Evolutionary conservation across 129 eudicot species (phyloP).

Genomic region (Escallonia herrerae): DNA sequence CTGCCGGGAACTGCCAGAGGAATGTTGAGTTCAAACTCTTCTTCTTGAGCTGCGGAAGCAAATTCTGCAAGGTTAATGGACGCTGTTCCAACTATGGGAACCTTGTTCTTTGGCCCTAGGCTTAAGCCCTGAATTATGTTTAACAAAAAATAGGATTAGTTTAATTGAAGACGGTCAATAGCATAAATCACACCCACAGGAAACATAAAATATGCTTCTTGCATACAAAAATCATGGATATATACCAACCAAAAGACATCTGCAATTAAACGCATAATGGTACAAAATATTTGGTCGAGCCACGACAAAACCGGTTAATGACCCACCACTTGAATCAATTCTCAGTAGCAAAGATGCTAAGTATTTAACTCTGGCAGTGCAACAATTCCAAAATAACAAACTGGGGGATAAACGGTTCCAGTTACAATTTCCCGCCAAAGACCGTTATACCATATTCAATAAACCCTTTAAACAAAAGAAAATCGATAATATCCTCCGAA

Average conservation of each 20-base stretch:
- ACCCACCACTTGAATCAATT: conserved; percentile 1
- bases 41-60: conserved; percentile 49
- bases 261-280: too few relatives aligned
- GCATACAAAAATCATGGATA: neutral
- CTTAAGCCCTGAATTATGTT: conserved; percentile 42
- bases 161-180: neutral
- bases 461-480: too few relatives aligned
- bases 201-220: neutral
- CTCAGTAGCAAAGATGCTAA: neutral
- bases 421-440: too few relatives aligned
- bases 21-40: conserved; percentile 50
- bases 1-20: conserved; percentile 50
- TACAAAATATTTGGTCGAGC: too few relatives aligned
- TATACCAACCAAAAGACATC: neutral
- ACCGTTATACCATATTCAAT: too few relatives aligned
- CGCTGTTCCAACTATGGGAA: conserved; percentile 43
- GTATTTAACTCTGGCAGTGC: neutral
- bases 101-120: conserved; percentile 64
- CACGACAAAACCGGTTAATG: neutral
- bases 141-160: conserved; percentile 6
- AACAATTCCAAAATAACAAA: neutral
- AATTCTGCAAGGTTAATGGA: conserved; percentile 77
- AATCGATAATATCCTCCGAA: too few relatives aligned
- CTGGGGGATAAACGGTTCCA: neutral
- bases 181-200: neutral